Percentiles rank a stretch among this genome's conserved stretches.
Evolutionary conservation across 2,329 filamentous ascomycete genomes (phyloP).

Genomic region (Talaromyces sp.): DNA sequence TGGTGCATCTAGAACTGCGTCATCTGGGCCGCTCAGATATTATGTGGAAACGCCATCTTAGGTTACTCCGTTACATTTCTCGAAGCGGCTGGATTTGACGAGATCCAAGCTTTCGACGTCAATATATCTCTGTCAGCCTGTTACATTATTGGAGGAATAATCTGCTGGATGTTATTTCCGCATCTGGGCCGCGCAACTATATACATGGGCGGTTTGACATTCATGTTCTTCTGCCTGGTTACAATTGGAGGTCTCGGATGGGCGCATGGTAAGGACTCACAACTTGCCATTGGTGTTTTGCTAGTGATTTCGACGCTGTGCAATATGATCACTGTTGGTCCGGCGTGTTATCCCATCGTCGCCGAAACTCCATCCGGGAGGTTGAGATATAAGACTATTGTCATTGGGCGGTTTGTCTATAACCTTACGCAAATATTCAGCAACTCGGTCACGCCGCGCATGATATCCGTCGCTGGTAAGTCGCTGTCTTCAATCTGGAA

Average conservation of each 20-base stretch:
- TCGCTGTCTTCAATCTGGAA: background rate
- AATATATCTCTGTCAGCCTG: constrained; percentile 39
- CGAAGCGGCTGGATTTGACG: constrained; percentile 33
- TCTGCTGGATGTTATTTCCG: constrained; percentile 39
- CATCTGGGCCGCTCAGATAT: constrained; percentile 37
- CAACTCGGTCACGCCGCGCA: constrained; percentile 75
- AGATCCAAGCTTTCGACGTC: constrained; percentile 35
- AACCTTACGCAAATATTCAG: constrained; percentile 69
- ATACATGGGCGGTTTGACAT: constrained; percentile 35
- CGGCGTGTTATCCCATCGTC: constrained; percentile 49
- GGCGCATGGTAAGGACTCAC: constrained; percentile 14
- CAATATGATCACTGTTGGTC: constrained; percentile 52
- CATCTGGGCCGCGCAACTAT: constrained; percentile 37
- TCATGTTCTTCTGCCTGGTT: constrained; percentile 36
- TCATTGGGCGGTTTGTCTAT: constrained; percentile 58
- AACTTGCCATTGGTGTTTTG: constrained; percentile 35
- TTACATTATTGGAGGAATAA: constrained; percentile 37
- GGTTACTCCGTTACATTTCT: constrained; percentile 36
- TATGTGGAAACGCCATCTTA: constrained; percentile 35
- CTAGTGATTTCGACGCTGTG: constrained; percentile 50
- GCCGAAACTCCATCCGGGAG: constrained; percentile 51
- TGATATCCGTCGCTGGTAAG: constrained; percentile 76
- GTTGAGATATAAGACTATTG: constrained; percentile 41
- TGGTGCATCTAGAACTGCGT: constrained; percentile 29
- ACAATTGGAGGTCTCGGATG: constrained; percentile 30